A percentile compares a stretch with the other conserved stretches of the same genome.
phyloP scores from a whole-genome alignment of 805 yeast genomes.

The Lipomyces spencermartinsiae region DNA sequence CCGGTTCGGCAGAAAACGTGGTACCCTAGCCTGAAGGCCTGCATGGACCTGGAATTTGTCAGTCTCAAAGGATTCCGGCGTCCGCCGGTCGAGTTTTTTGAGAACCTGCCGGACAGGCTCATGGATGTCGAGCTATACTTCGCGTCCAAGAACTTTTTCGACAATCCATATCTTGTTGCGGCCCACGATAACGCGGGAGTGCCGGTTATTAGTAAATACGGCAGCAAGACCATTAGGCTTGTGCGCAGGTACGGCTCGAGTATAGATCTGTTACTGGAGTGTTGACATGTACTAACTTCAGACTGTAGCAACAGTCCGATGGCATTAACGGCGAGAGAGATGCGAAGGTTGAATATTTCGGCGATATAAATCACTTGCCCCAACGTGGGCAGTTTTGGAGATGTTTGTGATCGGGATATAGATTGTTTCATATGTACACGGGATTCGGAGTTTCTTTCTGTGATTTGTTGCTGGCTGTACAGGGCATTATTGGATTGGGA shows the following conservation, averaged over 20 bases:
- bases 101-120: conserved; percentile 21
- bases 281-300: background rate
- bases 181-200: conserved; percentile 5
- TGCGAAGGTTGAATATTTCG: background rate
- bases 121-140: conserved; percentile 28
- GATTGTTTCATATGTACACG: background rate
- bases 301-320: background rate
- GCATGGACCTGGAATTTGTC: conserved; percentile 21
- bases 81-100: conserved; percentile 33
- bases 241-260: conserved; percentile 18
- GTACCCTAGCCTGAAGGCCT: conserved; percentile 29
- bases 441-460: conserved; percentile 1
- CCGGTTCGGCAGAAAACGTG: conserved; percentile 35
- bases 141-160: conserved; percentile 16
- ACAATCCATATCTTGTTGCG: background rate
- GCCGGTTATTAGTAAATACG: conserved; percentile 22
- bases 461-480: background rate
- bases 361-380: background rate
- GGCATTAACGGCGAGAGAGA: background rate
- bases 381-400: background rate
- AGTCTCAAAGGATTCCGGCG: conserved; percentile 33
- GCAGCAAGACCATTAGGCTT: conserved; percentile 19
- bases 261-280: background rate
- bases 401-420: background rate
- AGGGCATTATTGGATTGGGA: background rate